Evolutionary conservation across 352 stramenopile species (phyloP).

Genomic region (Pythium aquatile): DNA sequence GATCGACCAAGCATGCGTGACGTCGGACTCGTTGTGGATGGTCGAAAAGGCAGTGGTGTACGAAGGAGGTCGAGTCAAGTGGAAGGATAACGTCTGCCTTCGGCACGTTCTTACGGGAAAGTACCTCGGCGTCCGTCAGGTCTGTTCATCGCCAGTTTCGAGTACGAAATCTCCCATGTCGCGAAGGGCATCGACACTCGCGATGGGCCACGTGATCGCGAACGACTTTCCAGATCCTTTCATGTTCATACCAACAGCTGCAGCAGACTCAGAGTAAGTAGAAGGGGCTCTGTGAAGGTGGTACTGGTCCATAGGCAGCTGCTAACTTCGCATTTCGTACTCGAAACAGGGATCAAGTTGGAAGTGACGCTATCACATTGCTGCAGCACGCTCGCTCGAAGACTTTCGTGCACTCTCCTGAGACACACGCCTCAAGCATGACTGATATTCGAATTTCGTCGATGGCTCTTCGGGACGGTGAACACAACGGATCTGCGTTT

Average conservation of each 20-base stretch:
- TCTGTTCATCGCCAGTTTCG: conserved; percentile 11
- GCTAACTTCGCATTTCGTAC: conserved; percentile 7
- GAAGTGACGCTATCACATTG: conserved; percentile 51
- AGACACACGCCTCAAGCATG: conserved; percentile 64
- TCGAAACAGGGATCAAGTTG: conserved; percentile 37
- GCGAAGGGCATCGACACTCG: conserved; percentile 11
- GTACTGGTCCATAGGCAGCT: too few relatives aligned
- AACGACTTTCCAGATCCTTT: conserved; percentile 49
- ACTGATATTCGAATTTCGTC: conserved; percentile 62
- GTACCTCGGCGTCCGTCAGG: conserved; percentile 46
- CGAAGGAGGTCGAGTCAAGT: conserved; percentile 57
- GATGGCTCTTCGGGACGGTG: conserved; percentile 38
- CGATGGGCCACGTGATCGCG: conserved; percentile 31
- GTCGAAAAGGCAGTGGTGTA: conserved; percentile 46
- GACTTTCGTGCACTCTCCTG: conserved; percentile 63
- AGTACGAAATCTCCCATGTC: conserved; percentile 26
- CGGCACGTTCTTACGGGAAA: conserved; percentile 56
- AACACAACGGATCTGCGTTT: conserved; percentile 33
- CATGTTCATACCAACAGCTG: conserved; percentile 52
- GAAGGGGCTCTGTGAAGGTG: background rate
- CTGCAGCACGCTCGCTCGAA: conserved; percentile 51
- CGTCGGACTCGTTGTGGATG: conserved; percentile 62
- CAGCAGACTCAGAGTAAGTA: conserved; percentile 54
- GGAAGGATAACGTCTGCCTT: conserved; percentile 47
- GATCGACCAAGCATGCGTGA: conserved; percentile 29